phyloP scores from a whole-genome alignment of 179 eudicot species.

The Spinacia oleracea region DNA sequence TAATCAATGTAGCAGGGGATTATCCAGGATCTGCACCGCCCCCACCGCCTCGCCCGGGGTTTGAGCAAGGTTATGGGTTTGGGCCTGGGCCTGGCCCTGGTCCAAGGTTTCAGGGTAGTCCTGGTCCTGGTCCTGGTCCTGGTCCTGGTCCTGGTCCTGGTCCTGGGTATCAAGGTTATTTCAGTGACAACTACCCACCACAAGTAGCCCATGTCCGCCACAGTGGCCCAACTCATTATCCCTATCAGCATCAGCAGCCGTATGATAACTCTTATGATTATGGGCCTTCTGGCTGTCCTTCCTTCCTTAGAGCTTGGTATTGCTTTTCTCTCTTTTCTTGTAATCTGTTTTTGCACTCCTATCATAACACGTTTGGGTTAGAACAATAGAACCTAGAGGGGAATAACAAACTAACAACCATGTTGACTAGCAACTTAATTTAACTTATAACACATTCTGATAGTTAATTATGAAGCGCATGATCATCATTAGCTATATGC shows the following conservation, averaged over 20 bases:
- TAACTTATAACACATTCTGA: too few relatives aligned
- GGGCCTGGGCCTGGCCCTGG: not conserved
- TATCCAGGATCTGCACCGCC: constrained; percentile 18
- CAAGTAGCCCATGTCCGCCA: constrained; percentile 21
- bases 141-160: not conserved
- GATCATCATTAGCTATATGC: too few relatives aligned
- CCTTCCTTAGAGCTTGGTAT: constrained; percentile 30
- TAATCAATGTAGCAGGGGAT: not conserved
- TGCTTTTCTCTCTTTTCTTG: not conserved
- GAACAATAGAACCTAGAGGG: too few relatives aligned
- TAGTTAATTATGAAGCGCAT: too few relatives aligned
- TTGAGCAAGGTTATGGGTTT: constrained; percentile 22
- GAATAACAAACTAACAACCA: too few relatives aligned
- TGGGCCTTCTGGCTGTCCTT: constrained; percentile 13
- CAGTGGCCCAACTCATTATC: not conserved
- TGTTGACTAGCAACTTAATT: too few relatives aligned
- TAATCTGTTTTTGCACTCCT: not conserved
- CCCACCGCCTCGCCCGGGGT: constrained; percentile 27
- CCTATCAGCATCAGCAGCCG: not conserved
- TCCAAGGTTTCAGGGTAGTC: too few relatives aligned
- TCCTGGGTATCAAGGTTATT: constrained; percentile 30
- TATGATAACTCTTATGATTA: constrained; percentile 11
- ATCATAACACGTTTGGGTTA: too few relatives aligned
- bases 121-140: not conserved
- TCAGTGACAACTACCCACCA: constrained; percentile 24